These are phyloP conservation scores for Chlorokybus atmophyticus DNA, from an alignment of 139 green algal species.

Conservation along the genomic window DNA sequence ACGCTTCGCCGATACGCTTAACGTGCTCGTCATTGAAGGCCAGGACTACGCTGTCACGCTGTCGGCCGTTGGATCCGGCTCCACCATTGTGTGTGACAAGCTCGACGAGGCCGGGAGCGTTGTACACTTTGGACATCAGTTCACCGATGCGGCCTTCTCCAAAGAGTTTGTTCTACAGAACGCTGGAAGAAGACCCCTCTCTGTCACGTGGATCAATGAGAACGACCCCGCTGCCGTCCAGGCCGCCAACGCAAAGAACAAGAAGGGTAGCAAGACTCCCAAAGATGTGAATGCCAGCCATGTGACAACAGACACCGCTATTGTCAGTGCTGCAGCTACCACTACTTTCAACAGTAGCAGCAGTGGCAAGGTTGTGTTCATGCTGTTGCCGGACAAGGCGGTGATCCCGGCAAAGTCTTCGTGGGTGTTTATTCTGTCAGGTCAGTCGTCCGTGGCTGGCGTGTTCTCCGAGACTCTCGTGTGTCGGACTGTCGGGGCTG, in stretches of 20 bases:
- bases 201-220: slow-evolving; percentile 43
- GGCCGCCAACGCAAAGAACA: slow-evolving; percentile 3
- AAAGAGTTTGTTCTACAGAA: slow-evolving; percentile 44
- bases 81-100: slow-evolving; percentile 43
- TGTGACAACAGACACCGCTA: too few species aligned
- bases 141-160: slow-evolving; percentile 42
- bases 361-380: slow-evolving; percentile 41
- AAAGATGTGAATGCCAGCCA: too few species aligned
- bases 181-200: slow-evolving; percentile 36
- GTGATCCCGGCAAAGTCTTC: slow-evolving; percentile 37
- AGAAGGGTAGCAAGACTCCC: background rate
- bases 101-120: background rate
- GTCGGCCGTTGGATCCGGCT: slow-evolving; percentile 43
- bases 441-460: slow-evolving; percentile 23
- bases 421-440: slow-evolving; percentile 36
- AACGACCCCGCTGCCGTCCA: background rate
- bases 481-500: slow-evolving; percentile 26
- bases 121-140: slow-evolving; percentile 56
- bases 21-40: slow-evolving; percentile 58
- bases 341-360: too few species aligned
- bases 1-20: slow-evolving; percentile 49
- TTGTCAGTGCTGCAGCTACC: background rate
- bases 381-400: slow-evolving; percentile 34
- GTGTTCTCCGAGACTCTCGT: slow-evolving; percentile 34
- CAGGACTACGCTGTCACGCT: slow-evolving; percentile 46